Percentiles rank a stretch among this genome's conserved stretches.
These are phyloP conservation scores for Hypoxylon intermedium DNA, from an alignment of 495 filamentous ascomycete species.

Conservation along the genomic window DNA sequence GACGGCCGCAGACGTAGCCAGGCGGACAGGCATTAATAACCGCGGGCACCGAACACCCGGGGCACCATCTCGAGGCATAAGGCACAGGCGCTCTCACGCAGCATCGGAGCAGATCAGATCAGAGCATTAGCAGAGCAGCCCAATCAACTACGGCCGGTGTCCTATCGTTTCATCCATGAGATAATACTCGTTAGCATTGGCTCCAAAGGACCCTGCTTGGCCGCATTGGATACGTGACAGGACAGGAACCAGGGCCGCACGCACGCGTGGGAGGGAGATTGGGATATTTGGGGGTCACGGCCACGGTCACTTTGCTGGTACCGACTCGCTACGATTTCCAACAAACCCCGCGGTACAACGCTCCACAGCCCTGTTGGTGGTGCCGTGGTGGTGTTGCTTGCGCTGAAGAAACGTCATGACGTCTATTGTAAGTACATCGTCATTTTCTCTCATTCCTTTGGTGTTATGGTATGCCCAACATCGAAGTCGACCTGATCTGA, in stretches of 20 bases:
- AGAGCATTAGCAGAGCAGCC: background rate
- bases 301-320: too few species aligned
- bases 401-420: conserved; percentile 46
- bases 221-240: conserved; percentile 29
- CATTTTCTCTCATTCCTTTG: background rate
- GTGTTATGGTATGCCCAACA: conserved; percentile 5
- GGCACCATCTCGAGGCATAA: background rate
- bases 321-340: background rate
- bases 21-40: background rate
- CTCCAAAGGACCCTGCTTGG: conserved; percentile 29
- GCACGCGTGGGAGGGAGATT: conserved; percentile 37
- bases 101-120: too few species aligned
- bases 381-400: background rate
- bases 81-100: background rate
- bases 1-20: conserved; percentile 1
- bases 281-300: conserved; percentile 36
- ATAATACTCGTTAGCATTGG: conserved; percentile 33
- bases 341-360: conserved; percentile 34
- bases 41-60: conserved; percentile 3
- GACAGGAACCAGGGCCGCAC: conserved; percentile 24
- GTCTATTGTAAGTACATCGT: conserved; percentile 53
- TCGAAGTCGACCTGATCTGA: background rate
- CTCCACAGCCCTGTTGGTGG: conserved; percentile 29
- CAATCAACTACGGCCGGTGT: conserved; percentile 1
- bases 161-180: conserved; percentile 29